Evolutionary conservation across 2,329 filamentous ascomycete genomes (phyloP), one percentile per base, ranked within the genome.

Genomic region (Diplocarpon rosae): DNA sequence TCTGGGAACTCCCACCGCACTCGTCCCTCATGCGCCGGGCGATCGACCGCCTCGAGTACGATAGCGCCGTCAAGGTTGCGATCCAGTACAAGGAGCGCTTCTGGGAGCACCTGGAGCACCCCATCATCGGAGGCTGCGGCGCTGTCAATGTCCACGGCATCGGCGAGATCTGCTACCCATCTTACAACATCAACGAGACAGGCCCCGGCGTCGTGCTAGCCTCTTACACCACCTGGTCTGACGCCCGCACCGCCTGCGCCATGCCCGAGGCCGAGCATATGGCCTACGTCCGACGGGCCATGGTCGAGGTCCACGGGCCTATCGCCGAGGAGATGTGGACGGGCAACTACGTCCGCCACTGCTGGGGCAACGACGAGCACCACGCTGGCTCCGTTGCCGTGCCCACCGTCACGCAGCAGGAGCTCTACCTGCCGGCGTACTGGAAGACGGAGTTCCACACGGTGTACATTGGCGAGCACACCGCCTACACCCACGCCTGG

Each of bases 401-500:
- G 4, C 80, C 81, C 0, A 62, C 67, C 0, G 66, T 77, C 0
- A 80, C 79, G 0, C 78, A 85, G 63, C 80, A 86, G 56, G 71
- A 81, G 52, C 57, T 85, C 17, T 86, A 81, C 53, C 65, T 86
- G 8, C 81, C 83, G 0, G 76, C 80, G n/a, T 86, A 83, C 56
- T 84, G 81, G 56, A 73, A 78, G 57, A 85, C 80, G 0, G 76
- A 85, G 13, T 40, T 42, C 12, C 41, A 72, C 63, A 78, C 80
- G n/a, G 75, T 85, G 29, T 83, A 84, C 47, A 66, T 82, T 5
- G 76, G 76, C 2, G 81, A 85, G 59, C 80, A 85, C 57, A 84
- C 80, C 0, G 75, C 72, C 6, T 83, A 80, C 57, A 86, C 81
- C 0, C 81, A 85, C 56, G 80, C 78, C 1, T 85, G 79, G 80